Percentiles rank a stretch among this genome's conserved stretches.
Conservation (phyloP, 805 yeast genomes). For the Metschnikowia similis region DNA sequence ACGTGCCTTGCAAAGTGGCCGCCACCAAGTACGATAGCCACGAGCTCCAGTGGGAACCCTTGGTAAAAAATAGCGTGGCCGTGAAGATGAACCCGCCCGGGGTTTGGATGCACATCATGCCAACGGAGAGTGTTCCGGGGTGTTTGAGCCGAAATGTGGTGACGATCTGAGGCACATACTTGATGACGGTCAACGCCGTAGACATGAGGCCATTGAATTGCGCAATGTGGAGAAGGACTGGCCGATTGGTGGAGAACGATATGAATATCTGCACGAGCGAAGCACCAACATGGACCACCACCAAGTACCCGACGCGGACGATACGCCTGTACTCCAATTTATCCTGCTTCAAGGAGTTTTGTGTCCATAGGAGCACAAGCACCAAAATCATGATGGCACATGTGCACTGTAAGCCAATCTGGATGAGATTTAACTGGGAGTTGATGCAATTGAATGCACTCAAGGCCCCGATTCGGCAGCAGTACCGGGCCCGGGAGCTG, state of each 20-base stretch:
- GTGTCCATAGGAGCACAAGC: constrained; percentile 48
- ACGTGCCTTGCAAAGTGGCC: constrained; percentile 58
- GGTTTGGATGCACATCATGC: constrained; percentile 82
- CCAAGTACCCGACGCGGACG: constrained; percentile 37
- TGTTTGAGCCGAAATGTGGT: constrained; percentile 68
- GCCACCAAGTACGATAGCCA: constrained; percentile 80
- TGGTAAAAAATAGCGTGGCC: constrained; percentile 60
- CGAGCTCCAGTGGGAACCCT: constrained; percentile 80
- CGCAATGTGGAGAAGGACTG: constrained; percentile 41
- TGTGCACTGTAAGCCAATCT: constrained; percentile 58
- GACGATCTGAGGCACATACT: constrained; percentile 74
- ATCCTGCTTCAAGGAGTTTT: constrained; percentile 44
- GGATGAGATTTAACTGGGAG: constrained; percentile 62
- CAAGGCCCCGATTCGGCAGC: constrained; percentile 49
- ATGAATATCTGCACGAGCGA: constrained; percentile 33
- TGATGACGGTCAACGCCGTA: constrained; percentile 58
- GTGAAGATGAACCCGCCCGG: constrained; percentile 88
- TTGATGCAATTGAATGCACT: constrained; percentile 56
- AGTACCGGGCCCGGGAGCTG: constrained; percentile 55
- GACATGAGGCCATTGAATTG: constrained; percentile 61
- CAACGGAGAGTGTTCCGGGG: constrained; percentile 74
- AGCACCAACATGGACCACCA: constrained; percentile 32
- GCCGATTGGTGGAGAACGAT: constrained; percentile 23
- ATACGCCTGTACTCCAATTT: constrained; percentile 41
- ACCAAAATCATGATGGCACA: constrained; percentile 57